These are phyloP conservation scores for Aspergillus haitiensis DNA, from an alignment of 495 filamentous ascomycete genomes.

Conservation along the genomic window DNA sequence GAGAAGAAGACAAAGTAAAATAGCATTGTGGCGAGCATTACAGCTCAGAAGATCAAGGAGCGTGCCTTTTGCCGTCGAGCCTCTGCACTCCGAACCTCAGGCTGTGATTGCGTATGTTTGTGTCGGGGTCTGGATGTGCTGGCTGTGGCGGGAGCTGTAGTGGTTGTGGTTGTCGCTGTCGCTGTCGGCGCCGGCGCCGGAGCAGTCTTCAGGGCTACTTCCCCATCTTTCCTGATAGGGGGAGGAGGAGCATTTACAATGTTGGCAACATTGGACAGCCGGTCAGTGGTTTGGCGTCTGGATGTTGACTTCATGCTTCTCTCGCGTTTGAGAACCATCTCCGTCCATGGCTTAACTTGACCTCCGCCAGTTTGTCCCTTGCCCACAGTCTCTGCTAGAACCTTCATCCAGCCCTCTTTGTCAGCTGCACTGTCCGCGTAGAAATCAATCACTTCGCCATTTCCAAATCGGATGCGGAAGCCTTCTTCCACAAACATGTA, in stretches of 20 bases:
- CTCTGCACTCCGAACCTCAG: slow-evolving; percentile 40
- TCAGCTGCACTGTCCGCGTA: slow-evolving; percentile 84
- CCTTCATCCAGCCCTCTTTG: slow-evolving; percentile 94
- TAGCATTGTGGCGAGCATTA: not conserved
- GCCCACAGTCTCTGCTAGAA: slow-evolving; percentile 81
- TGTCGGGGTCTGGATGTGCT: slow-evolving; percentile 30
- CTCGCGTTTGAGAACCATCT: slow-evolving; percentile 67
- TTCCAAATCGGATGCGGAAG: slow-evolving; percentile 96
- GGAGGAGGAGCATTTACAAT: slow-evolving; percentile 24
- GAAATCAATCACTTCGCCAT: slow-evolving; percentile 97
- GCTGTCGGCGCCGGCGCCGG: slow-evolving; percentile 35
- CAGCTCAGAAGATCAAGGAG: slow-evolving; percentile 43
- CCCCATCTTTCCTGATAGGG: slow-evolving; percentile 29
- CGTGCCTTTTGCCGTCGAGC: slow-evolving; percentile 47
- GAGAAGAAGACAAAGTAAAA: slow-evolving; percentile 11
- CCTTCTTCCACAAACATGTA: slow-evolving; percentile 99
- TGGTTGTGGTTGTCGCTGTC: slow-evolving; percentile 29
- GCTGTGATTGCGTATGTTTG: slow-evolving; percentile 48
- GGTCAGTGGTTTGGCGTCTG: slow-evolving; percentile 34
- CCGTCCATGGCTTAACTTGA: slow-evolving; percentile 69
- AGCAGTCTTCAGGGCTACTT: slow-evolving; percentile 14
- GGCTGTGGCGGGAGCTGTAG: slow-evolving; percentile 4
- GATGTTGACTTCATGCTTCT: slow-evolving; percentile 32
- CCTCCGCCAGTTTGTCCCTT: slow-evolving; percentile 53
- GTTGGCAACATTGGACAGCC: slow-evolving; percentile 25